These are phyloP conservation scores for Bassia scoparia DNA, from an alignment of 148 eudicot species.

Conservation along the genomic window DNA sequence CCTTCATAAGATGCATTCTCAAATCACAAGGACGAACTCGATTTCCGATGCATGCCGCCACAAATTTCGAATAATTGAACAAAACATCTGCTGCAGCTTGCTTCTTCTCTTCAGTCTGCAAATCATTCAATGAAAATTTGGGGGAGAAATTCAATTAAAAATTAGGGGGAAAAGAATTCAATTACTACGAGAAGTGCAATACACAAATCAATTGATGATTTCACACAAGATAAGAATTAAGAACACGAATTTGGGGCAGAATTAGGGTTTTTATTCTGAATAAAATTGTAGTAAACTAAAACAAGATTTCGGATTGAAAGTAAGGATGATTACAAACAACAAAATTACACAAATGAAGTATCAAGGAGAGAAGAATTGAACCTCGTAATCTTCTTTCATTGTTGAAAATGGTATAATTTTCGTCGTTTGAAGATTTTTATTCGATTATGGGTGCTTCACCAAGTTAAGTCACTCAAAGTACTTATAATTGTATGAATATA, in stretches of 20 bases:
- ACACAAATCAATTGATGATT: not conserved
- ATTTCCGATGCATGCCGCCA: slow-evolving; percentile 65
- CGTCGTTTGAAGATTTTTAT: not conserved
- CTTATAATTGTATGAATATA: not conserved
- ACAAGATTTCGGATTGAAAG: not conserved
- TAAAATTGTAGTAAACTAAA: not conserved
- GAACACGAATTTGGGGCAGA: not conserved
- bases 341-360: no score
- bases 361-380: not conserved
- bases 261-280: slow-evolving; percentile 14
- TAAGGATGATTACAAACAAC: not conserved
- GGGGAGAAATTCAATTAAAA: not conserved
- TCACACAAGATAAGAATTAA: not conserved
- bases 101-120: slow-evolving; percentile 71
- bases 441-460: no score
- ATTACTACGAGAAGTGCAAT: not conserved
- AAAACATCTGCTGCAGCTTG: slow-evolving; percentile 89
- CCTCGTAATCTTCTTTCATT: slow-evolving; percentile 38
- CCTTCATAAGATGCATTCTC: slow-evolving; percentile 91
- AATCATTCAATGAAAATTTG: not conserved
- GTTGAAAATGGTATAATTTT: not conserved
- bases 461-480: no score
- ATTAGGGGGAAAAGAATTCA: not conserved
- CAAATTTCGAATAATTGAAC: slow-evolving; percentile 73
- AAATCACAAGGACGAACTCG: slow-evolving; percentile 80